Base-by-base conservation (phyloP, 768 basidiomycete species). In the Filobasidium floriforme region DNA sequence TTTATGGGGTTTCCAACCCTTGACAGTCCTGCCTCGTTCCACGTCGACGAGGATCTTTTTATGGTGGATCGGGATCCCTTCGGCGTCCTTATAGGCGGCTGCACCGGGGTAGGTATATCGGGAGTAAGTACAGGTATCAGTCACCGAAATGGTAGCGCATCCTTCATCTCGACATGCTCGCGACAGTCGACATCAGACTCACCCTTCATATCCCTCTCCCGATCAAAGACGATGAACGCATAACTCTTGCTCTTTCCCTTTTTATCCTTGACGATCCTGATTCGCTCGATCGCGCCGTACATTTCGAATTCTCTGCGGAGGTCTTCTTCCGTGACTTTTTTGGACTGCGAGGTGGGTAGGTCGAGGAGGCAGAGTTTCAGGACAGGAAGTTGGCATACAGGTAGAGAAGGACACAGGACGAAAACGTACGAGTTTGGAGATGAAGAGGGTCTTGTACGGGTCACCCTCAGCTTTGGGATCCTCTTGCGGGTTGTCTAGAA, bases 161-260 rank as follows among this genome's bases (percentile, higher is more conserved):
- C 49, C 65, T 64, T 70, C 62, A 26, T 41, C 5, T 40, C 66
- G 12, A 41, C n/a, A 37, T 9, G 32, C 9, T 37, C 32, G 9
- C 32, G 9, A 9, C 32, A 37, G 9, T 37, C 32, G 32, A 9
- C 4, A 37, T 19, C 43, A 22, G 54, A 62, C 77, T 66, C 70
- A 93, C 93, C 93, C 85, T 98, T 98, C 96, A 99, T 99, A 77
- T 99, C 96, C 66, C 93, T 86, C 80, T 98, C 96, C 37, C 96
- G 86, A 77, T 99, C 96, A 71, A 91, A 99, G 19, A 99, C 92
- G 69, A 99, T 84, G 80, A 99, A 99, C 24, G 94, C 94, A 77
- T 97, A 98, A 15, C 92, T 92, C 69, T 89, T 82, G 74, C 89
- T 85, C 66, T 90, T 89, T 60, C 84, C 85, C 75, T 92, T 92